Conservation (phyloP, 176 grass and related monocot genomes). For the Oryza meridionalis region DNA sequence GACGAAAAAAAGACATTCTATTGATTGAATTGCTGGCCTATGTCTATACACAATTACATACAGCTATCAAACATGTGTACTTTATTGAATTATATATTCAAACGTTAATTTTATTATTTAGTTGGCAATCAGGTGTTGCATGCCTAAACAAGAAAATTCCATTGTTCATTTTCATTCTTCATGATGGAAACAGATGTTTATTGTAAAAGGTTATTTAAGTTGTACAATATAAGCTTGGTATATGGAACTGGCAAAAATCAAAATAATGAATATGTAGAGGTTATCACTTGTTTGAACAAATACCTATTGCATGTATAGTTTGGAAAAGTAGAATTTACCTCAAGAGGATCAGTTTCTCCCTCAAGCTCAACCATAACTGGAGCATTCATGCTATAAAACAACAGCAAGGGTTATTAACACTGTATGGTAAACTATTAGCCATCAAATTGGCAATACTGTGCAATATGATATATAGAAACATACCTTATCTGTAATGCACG, state of each 20-base stretch:
- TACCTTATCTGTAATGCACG: constrained; percentile 92
- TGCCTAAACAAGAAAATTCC: not conserved
- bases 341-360: constrained; percentile 90
- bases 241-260: not conserved
- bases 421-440: not conserved
- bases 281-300: not conserved
- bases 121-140: not conserved
- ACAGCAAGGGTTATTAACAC: constrained; percentile 10
- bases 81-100: constrained; percentile 4
- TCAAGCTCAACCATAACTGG: constrained; percentile 96
- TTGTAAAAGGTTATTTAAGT: not conserved
- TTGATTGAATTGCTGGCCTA: not conserved
- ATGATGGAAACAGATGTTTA: not conserved
- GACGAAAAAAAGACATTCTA: not conserved
- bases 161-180: not conserved
- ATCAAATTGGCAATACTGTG: not conserved
- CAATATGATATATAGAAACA: not conserved
- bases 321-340: constrained; percentile 53
- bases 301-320: not conserved
- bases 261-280: not conserved
- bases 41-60: not conserved
- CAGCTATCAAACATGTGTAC: constrained; percentile 2
- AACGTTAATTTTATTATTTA: not conserved
- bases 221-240: not conserved
- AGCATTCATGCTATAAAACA: constrained; percentile 86